A percentile compares a stretch with the other conserved stretches of the same genome.
These are phyloP conservation scores for Lunasporangiospora selenospora DNA, from an alignment of 192 early-diverging fungal species.

Conservation along the genomic window DNA sequence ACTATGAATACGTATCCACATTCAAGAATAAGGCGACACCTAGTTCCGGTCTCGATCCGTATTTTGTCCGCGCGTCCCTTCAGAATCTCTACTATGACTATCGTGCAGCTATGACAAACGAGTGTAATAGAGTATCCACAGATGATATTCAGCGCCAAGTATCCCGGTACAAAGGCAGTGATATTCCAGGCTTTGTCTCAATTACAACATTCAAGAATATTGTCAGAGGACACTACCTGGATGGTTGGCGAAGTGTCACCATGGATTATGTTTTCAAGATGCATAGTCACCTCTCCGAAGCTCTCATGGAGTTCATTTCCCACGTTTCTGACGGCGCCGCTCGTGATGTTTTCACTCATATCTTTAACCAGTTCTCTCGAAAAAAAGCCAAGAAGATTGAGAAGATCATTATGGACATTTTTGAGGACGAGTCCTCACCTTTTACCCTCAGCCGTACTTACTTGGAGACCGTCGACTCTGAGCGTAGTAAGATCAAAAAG, in stretches of 20 bases:
- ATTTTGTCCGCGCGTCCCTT: constrained; percentile 6
- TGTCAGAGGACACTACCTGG: constrained; percentile 8
- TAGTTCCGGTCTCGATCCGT: background rate
- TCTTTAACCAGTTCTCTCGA: constrained; percentile 12
- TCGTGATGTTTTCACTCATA: constrained; percentile 5
- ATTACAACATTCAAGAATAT: constrained; percentile 1
- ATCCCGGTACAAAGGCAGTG: background rate
- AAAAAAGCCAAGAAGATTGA: background rate
- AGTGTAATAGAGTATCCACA: background rate
- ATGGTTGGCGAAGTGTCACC: background rate
- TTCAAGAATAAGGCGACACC: constrained; percentile 1
- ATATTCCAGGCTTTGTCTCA: constrained; percentile 1
- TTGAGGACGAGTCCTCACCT: constrained; percentile 1
- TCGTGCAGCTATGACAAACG: background rate
- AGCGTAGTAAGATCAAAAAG: constrained; percentile 2
- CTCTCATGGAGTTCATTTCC: background rate
- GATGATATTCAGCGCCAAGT: background rate
- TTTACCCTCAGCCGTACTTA: constrained; percentile 7
- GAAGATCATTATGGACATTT: background rate
- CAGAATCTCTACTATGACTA: constrained; percentile 3
- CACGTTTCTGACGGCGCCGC: background rate
- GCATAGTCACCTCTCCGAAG: background rate
- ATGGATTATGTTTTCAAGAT: background rate
- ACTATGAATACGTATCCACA: background rate
- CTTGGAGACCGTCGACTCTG: background rate